A percentile compares a stretch with the other conserved stretches of the same genome.
Conservation (phyloP, 345 rosid species). For the Eucalyptus viminalis region DNA sequence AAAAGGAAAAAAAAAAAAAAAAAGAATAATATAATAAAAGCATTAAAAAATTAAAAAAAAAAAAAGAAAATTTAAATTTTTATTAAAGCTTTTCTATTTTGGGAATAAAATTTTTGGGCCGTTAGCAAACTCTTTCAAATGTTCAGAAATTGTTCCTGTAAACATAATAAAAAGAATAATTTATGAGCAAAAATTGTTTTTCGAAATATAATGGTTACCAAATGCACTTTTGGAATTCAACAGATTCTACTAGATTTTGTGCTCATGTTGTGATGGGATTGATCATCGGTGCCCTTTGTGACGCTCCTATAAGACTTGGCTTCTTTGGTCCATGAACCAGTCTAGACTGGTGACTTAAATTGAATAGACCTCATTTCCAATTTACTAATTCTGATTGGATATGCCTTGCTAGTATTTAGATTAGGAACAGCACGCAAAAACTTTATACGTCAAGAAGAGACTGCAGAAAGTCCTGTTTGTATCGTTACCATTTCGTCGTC, state of each 20-base stretch:
- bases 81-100: too few species aligned
- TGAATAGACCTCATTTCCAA: background rate
- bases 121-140: fast-evolving
- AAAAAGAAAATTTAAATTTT: too few species aligned
- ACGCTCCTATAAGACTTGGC: background rate
- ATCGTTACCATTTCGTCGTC: background rate
- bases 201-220: fast-evolving
- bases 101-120: too few species aligned
- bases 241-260: background rate
- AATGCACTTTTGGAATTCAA: background rate
- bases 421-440: background rate
- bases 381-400: background rate
- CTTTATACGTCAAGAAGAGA: background rate
- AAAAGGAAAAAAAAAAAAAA: fast-evolving
- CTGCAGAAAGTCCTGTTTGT: background rate
- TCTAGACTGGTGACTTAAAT: background rate
- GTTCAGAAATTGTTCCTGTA: fast-evolving
- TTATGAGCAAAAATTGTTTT: fast-evolving
- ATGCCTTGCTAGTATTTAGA: background rate
- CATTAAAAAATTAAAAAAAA: too few species aligned
- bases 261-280: background rate
- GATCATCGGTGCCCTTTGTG: background rate
- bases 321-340: background rate
- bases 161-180: fast-evolving
- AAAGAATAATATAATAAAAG: too few species aligned